Evolutionary conservation across 1,284 basidiomycete genomes (phyloP).

Genomic region (Ganoderma multipileum): DNA sequence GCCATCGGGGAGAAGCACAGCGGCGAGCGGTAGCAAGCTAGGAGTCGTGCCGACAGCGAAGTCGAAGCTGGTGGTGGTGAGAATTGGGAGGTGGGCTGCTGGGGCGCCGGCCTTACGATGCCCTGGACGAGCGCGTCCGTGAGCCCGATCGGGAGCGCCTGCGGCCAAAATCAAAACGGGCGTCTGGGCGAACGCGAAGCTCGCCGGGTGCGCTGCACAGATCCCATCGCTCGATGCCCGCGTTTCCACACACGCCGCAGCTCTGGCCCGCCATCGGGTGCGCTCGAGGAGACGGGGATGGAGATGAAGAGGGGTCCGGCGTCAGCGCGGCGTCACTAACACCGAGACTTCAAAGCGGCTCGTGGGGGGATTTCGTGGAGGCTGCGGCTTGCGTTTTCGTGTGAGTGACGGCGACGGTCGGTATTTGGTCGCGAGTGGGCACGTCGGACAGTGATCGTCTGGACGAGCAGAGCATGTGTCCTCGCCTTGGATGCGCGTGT

Average conservation of each 20-base stretch:
- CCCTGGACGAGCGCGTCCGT: constrained; percentile 9
- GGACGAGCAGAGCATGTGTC: constrained; percentile 7
- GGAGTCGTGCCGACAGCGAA: constrained; percentile 12
- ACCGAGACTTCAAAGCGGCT: not conserved
- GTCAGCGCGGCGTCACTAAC: not conserved
- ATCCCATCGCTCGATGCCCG: constrained; percentile 2
- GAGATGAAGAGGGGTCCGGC: not conserved
- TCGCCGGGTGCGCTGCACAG: constrained; percentile 2
- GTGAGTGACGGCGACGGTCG: not conserved
- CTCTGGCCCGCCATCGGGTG: not conserved
- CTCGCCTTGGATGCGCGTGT: constrained; percentile 4
- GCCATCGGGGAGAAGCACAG: constrained; percentile 25
- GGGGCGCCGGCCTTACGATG: constrained; percentile 17
- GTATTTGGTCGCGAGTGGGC: constrained; percentile 7
- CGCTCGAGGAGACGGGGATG: not conserved
- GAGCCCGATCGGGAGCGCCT: constrained; percentile 17
- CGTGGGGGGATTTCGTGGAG: not conserved
- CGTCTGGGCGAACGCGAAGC: not conserved
- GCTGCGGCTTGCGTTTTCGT: not conserved
- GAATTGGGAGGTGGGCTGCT: not conserved
- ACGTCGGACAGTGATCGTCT: not conserved
- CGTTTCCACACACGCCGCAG: not conserved
- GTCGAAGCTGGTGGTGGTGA: constrained; percentile 1
- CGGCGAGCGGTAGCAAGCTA: constrained; percentile 18
- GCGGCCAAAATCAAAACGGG: constrained; percentile 22